A percentile compares a stretch with the other conserved stretches of the same genome.
phyloP scores from a whole-genome alignment of 768 basidiomycete genomes.

The Lactifluus echinatus region DNA sequence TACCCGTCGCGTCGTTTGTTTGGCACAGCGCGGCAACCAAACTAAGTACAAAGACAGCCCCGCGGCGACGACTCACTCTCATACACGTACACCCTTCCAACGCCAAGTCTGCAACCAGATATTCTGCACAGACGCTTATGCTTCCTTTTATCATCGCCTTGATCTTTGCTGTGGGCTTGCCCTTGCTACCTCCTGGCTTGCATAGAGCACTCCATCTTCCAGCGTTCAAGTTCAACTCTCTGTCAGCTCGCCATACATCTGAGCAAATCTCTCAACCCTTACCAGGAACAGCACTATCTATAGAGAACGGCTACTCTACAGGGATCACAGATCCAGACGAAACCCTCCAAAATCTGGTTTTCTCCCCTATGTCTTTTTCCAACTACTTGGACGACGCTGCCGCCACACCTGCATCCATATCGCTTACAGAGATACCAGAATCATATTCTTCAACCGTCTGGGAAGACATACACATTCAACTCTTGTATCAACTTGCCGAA shows the following conservation, averaged over 20 bases:
- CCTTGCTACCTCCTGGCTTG: slow-evolving; percentile 11
- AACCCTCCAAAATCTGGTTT: neutral
- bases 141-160: slow-evolving; percentile 13
- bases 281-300: neutral
- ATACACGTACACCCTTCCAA: neutral
- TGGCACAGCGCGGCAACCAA: slow-evolving; percentile 7
- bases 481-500: slow-evolving; percentile 10
- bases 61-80: too few relatives aligned
- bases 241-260: neutral
- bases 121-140: neutral
- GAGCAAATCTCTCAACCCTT: neutral
- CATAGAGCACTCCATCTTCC: slow-evolving; percentile 9
- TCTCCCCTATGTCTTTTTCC: neutral
- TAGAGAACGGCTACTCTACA: neutral
- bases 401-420: neutral
- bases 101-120: too few relatives aligned
- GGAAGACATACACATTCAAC: neutral
- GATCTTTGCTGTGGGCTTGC: slow-evolving; percentile 10
- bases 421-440: neutral
- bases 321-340: neutral
- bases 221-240: slow-evolving; percentile 2
- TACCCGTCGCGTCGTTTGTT: slow-evolving; percentile 3
- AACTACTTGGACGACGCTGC: neutral
- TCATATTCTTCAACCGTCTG: slow-evolving; percentile 3
- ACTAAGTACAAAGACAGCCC: neutral